Evolutionary conservation across 2,329 filamentous ascomycete species (phyloP), one percentile per base, ranked within the genome.

Genomic region (Colletotrichum trifolii): DNA sequence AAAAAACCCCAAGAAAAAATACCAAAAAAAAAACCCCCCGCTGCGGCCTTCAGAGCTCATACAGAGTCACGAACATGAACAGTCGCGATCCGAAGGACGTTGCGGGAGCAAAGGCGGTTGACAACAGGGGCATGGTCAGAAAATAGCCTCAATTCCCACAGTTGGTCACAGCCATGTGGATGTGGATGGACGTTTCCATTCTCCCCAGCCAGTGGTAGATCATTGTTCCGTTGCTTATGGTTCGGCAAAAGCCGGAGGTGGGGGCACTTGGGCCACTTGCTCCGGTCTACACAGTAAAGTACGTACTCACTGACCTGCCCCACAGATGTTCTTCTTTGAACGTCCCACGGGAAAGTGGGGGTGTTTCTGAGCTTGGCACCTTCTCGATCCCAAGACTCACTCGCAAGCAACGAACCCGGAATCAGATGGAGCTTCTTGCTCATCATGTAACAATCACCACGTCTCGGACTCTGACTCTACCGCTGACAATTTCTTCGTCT

Each of bases 281-380:
- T 17, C 2, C 17, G 17, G 17, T 17, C 17, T 50, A 34, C 55
- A 2, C 35, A 38, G 25, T 7, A 25, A 39, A 34, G 9, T 52
- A 38, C 39, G 11, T 9, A 53, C 40, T 25, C 5, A 5, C 48
- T 52, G 55, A 60, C 49, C 49, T 54, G 38, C 33, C n/a, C 45
- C 25, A 36, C 33, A 13, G 11, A 25, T 9, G 8, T 62, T 43
- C 40, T 65, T 65, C 61, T 65, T 38, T 40, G 39, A 58, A 38
- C 25, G 25, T 52, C 43, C 47, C 33, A 33, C 58, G 62, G 60
- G 46, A 56, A 46, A 39, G 52, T 65, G 58, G 57, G 50, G 57
- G 53, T 11, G 58, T 53, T 56, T 65, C 52, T 11, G 62, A 47
- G 62, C 62, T 48, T 62, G 46, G 62, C 62, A 46, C 42, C 12